Base-by-base conservation (phyloP, 2,329 filamentous ascomycete genomes). In the Emericellopsis atlantica region DNA sequence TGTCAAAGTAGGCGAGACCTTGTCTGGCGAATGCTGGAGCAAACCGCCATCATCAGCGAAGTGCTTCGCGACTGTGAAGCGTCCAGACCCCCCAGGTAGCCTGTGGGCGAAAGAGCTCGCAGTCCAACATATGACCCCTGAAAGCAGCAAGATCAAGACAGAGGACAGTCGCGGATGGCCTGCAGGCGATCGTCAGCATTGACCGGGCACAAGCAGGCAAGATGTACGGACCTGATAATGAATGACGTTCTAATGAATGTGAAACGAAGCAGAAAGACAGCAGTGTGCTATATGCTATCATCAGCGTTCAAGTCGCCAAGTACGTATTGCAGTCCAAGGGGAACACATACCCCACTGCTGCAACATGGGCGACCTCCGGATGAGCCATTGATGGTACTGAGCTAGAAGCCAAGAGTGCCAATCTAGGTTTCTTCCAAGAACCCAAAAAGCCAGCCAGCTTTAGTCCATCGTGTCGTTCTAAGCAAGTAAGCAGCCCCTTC, bases 161-260 rank as follows among this genome's bases (percentile, higher is more conserved):
- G 62, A 63, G 16, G 70, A 74, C 16, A 72, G 54, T 11, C 66
- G 62, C 1, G 69, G 70, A 34, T 64, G 62, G 48, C 70, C 71
- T 74, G 45, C 29, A 21, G 16, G 5, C 23, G 24, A 18, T 11
- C 2, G 34, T 7, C 21, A 3, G 16, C 43, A 16, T 44, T 43
- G 15, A 43, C 14, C n/a, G 16, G 5, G 31, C 12, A 2, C 22
- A 8, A 10, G 10, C 22, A 6, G 43, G 26, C 15, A 9, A 26
- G 8, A 18, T 16, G 36, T 14, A 46, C 54, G 42, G 52, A 72
- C 71, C 66, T 45, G 67, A 64, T 40, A 74, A 54, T 16, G 65
- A 67, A 48, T 72, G 69, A 32, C 61, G 60, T 43, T 71, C 63
- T 11, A 71, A 51, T 6, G 60, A 66, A 45, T 62, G 57, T 3